Evolutionary conservation across 495 filamentous ascomycete genomes (phyloP).

Genomic region (Podospora bellae-mahoneyi): DNA sequence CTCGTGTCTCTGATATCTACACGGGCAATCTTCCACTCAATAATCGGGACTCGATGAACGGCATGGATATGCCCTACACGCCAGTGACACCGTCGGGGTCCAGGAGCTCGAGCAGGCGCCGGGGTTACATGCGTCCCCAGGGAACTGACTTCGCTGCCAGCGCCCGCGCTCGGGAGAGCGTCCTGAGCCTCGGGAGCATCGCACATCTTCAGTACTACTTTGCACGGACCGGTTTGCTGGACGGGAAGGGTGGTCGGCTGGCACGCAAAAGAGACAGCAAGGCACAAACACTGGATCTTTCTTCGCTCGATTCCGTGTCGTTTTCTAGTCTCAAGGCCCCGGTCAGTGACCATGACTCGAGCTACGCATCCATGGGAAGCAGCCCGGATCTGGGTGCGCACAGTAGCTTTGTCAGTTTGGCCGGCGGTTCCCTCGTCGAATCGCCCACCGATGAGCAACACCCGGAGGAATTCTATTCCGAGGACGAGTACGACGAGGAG

Average conservation of each 20-base stretch:
- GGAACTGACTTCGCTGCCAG: constrained; percentile 88
- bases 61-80: constrained; percentile 33
- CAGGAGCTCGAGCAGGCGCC: constrained; percentile 52
- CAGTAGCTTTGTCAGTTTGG: constrained; percentile 28
- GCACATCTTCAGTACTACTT: constrained; percentile 98
- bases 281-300: constrained; percentile 47
- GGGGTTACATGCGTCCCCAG: constrained; percentile 88
- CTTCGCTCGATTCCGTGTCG: constrained; percentile 38
- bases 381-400: constrained; percentile 49
- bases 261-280: constrained; percentile 65
- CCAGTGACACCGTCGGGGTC: constrained; percentile 6
- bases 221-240: constrained; percentile 85
- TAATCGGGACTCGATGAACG: constrained; percentile 47
- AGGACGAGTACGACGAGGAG: constrained; percentile 54
- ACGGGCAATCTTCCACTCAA: constrained; percentile 43
- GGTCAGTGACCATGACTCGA: constrained; percentile 50
- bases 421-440: constrained; percentile 46
- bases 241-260: constrained; percentile 86
- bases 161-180: constrained; percentile 83
- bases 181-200: constrained; percentile 93
- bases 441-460: constrained; percentile 57
- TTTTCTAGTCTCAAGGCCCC: constrained; percentile 39
- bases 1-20: constrained; percentile 36
- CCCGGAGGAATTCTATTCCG: constrained; percentile 50
- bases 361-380: constrained; percentile 54